Evolutionary conservation across 768 basidiomycete species (phyloP).

Genomic region (Termitomyces sp.): DNA sequence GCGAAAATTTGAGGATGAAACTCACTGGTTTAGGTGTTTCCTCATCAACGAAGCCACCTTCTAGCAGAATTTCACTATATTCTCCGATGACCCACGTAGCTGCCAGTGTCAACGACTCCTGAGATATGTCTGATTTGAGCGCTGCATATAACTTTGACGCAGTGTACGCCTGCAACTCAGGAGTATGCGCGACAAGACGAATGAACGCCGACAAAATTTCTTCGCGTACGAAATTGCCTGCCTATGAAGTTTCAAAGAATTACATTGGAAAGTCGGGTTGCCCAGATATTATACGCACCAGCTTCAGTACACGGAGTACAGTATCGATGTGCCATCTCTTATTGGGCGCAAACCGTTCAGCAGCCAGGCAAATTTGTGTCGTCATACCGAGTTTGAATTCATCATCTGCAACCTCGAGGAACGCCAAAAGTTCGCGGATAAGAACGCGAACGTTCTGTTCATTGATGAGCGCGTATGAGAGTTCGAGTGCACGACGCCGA

Average conservation of each 20-base stretch:
- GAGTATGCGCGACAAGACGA: constrained; percentile 92
- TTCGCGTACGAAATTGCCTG: constrained; percentile 96
- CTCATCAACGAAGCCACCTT: constrained; percentile 73
- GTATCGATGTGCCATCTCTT: constrained; percentile 99
- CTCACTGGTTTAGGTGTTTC: constrained; percentile 66
- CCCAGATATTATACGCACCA: constrained; percentile 45
- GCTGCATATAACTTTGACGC: constrained; percentile 87
- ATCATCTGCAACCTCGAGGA: constrained; percentile 97
- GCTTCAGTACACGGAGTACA: constrained; percentile 82
- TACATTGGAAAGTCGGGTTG: not conserved
- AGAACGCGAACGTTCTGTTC: constrained; percentile 91
- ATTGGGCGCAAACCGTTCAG: constrained; percentile 95
- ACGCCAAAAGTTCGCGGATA: constrained; percentile 87
- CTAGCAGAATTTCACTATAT: constrained; percentile 85
- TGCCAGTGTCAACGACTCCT: constrained; percentile 90
- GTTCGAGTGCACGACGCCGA: constrained; percentile 89
- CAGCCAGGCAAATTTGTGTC: constrained; percentile 92
- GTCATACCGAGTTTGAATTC: constrained; percentile 99
- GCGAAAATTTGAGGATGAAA: not conserved
- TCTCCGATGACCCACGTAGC: constrained; percentile 97
- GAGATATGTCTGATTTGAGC: constrained; percentile 87
- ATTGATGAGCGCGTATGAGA: constrained; percentile 96
- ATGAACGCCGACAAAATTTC: constrained; percentile 95
- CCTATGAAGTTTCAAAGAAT: constrained; percentile 43
- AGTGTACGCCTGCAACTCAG: constrained; percentile 94